Conservation (phyloP, 2,329 filamentous ascomycete species). For the Neopestalotiopsis sp. region DNA sequence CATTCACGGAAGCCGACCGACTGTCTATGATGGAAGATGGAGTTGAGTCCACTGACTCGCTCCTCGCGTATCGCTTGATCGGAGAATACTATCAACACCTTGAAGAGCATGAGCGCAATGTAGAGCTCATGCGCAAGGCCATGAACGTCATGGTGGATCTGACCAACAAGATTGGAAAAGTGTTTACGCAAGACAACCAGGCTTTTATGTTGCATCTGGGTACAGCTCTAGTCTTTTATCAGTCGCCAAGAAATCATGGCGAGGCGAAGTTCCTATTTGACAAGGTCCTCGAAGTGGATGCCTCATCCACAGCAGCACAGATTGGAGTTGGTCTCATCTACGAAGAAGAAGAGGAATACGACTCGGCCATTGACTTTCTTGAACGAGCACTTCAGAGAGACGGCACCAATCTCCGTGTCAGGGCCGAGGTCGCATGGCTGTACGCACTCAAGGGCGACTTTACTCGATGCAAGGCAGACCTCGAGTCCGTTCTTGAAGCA, state of each 20-base stretch:
- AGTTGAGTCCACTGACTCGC: conserved; percentile 69
- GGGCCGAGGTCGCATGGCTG: conserved; percentile 90
- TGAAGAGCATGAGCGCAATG: conserved; percentile 83
- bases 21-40: conserved; percentile 81
- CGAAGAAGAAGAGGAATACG: conserved; percentile 90
- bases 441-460: conserved; percentile 83
- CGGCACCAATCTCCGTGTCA: conserved; percentile 75
- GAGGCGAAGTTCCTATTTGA: conserved; percentile 90
- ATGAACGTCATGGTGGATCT: conserved; percentile 65
- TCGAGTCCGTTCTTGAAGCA: conserved; percentile 70
- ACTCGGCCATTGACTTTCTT: conserved; percentile 81
- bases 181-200: conserved; percentile 73
- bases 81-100: conserved; percentile 82
- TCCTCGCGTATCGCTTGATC: conserved; percentile 83
- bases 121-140: conserved; percentile 80
- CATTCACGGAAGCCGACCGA: conserved; percentile 77
- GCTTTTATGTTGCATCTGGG: conserved; percentile 78
- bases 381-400: conserved; percentile 77
- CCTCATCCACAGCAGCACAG: conserved; percentile 77
- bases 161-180: conserved; percentile 69
- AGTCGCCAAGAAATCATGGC: conserved; percentile 85
- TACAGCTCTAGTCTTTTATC: conserved; percentile 88
- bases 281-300: conserved; percentile 75
- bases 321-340: conserved; percentile 91
- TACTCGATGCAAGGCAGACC: conserved; percentile 66